A percentile compares a stretch with the other conserved stretches of the same genome.
Conservation (phyloP, 331 rosid genomes). For the Pyracantha coccinea region DNA sequence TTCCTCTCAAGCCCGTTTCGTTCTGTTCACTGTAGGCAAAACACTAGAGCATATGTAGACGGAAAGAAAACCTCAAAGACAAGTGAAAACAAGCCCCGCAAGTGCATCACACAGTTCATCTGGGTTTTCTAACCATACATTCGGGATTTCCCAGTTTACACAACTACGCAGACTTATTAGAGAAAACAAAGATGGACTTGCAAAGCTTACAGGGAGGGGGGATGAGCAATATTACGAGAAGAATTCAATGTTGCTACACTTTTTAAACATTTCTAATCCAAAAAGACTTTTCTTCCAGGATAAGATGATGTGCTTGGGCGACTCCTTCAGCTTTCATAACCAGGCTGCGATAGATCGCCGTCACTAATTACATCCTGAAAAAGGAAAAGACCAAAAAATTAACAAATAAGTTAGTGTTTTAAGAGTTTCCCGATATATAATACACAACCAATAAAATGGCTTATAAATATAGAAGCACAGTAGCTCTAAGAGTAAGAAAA, state of each 20-base stretch:
- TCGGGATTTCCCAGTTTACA: too few relatives aligned
- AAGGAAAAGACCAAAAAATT: not conserved
- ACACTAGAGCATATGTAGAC: too few relatives aligned
- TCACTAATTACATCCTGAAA: constrained; percentile 32
- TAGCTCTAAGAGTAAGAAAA: not conserved
- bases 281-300: not conserved
- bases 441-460: not conserved
- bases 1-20: not conserved
- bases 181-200: not conserved
- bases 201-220: not conserved
- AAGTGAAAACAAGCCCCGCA: too few relatives aligned
- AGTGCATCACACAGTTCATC: too few relatives aligned
- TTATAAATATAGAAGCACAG: not conserved
- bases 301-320: constrained; percentile 25
- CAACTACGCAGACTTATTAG: not conserved
- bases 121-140: too few relatives aligned
- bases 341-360: constrained; percentile 5
- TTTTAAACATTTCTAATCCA: not conserved
- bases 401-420: not conserved
- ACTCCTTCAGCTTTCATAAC: constrained; percentile 24
- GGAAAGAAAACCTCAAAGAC: too few relatives aligned
- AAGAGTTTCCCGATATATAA: not conserved
- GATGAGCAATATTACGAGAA: not conserved
- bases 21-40: not conserved
- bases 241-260: not conserved